phyloP scores from a whole-genome alignment of 306 rosid genomes.

The Castanospermum australe region DNA sequence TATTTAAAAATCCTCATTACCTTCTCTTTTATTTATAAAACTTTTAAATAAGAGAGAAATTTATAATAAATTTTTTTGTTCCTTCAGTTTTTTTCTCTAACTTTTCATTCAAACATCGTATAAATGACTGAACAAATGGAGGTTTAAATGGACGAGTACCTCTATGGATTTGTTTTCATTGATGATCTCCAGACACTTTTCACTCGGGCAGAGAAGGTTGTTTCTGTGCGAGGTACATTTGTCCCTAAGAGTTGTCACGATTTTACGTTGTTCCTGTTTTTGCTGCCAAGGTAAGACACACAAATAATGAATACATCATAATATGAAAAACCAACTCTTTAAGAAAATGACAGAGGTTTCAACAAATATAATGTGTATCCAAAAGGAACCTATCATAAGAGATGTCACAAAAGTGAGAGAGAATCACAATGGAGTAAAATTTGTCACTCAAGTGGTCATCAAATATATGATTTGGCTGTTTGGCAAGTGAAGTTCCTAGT shows the following conservation, averaged over 20 bases:
- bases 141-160: conserved; percentile 39
- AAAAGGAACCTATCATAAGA: background rate
- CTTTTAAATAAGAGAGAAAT: no score
- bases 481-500: no score
- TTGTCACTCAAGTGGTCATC: no score
- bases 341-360: background rate
- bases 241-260: background rate
- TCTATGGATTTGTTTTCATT: conserved; percentile 31
- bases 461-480: no score
- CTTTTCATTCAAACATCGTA: no score
- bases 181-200: conserved; percentile 23
- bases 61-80: no score
- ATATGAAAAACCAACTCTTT: background rate
- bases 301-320: background rate
- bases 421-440: no score
- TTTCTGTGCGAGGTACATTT: conserved; percentile 18
- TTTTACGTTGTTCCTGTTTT: conserved; percentile 25
- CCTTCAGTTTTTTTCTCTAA: no score
- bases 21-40: no score
- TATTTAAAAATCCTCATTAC: no score
- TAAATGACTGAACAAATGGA: background rate
- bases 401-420: background rate
- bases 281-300: conserved; percentile 30
- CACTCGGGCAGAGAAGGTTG: conserved; percentile 22
- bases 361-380: background rate